Percentiles rank a stretch among this genome's conserved stretches.
Evolutionary conservation across 495 filamentous ascomycete genomes (phyloP).

Genomic region (Penicillium robsamsonii): DNA sequence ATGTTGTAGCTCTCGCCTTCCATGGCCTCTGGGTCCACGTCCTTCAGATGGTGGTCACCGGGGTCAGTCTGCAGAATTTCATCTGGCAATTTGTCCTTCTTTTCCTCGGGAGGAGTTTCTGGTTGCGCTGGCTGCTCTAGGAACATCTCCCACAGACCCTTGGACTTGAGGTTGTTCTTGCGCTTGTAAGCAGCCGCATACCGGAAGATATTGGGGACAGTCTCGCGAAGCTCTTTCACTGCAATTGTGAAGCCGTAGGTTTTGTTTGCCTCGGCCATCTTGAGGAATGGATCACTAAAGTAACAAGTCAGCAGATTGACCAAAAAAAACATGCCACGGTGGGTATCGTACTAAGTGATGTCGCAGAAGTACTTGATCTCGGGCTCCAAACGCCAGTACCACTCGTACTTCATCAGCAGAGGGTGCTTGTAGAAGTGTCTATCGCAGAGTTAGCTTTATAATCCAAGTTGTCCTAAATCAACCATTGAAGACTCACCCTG

Average conservation of each 20-base stretch:
- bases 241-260: slow-evolving; percentile 99
- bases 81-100: slow-evolving; percentile 70
- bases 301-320: slow-evolving; percentile 24
- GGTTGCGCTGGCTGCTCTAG: slow-evolving; percentile 66
- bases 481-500: slow-evolving; percentile 59
- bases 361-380: slow-evolving; percentile 99
- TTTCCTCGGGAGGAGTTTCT: slow-evolving; percentile 56
- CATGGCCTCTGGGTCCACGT: slow-evolving; percentile 92
- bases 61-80: slow-evolving; percentile 79
- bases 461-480: slow-evolving; percentile 10
- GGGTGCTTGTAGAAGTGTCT: slow-evolving; percentile 99
- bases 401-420: slow-evolving; percentile 93
- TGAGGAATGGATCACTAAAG: slow-evolving; percentile 84
- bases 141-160: slow-evolving; percentile 99
- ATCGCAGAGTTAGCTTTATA: slow-evolving; percentile 17
- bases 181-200: slow-evolving; percentile 99
- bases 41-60: slow-evolving; percentile 64
- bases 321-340: background rate
- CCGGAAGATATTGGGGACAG: slow-evolving; percentile 97
- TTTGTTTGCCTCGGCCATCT: slow-evolving; percentile 91
- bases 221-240: slow-evolving; percentile 97
- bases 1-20: slow-evolving; percentile 98
- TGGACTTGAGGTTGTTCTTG: slow-evolving; percentile 81
- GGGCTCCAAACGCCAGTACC: slow-evolving; percentile 99
- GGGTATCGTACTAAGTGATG: slow-evolving; percentile 84